Evolutionary conservation across 257 asterid genomes (phyloP).

Genomic region (Haberlea rhodopensis): DNA sequence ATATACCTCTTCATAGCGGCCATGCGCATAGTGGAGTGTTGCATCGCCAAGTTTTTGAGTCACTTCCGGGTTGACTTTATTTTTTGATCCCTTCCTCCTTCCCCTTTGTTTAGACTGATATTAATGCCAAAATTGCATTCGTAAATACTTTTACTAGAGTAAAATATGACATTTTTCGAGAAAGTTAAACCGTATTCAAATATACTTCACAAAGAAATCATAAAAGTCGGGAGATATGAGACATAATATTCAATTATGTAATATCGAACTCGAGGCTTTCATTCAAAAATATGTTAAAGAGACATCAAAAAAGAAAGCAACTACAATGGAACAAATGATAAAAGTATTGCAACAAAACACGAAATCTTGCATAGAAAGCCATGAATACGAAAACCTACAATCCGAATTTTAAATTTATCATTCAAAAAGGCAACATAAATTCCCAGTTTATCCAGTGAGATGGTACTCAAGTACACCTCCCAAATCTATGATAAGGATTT

Average conservation of each 20-base stretch:
- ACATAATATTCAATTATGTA: neutral
- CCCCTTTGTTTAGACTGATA: slow-evolving; percentile 55
- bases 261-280: neutral
- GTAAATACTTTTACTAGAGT: slow-evolving; percentile 8
- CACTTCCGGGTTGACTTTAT: slow-evolving; percentile 56
- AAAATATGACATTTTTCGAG: neutral
- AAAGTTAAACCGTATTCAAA: slow-evolving; percentile 3
- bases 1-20: slow-evolving; percentile 67
- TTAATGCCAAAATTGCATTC: slow-evolving; percentile 18
- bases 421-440: neutral
- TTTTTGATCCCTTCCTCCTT: slow-evolving; percentile 65
- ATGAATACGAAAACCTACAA: neutral
- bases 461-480: neutral
- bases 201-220: neutral
- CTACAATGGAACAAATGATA: neutral
- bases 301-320: neutral
- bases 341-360: neutral
- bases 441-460: neutral
- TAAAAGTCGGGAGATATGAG: too few relatives aligned
- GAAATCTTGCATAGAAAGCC: neutral
- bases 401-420: neutral
- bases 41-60: slow-evolving; percentile 79
- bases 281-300: neutral
- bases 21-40: slow-evolving; percentile 64
- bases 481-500: neutral